Conservation (phyloP, 2,329 filamentous ascomycete species). For the Calycina herbarum region DNA sequence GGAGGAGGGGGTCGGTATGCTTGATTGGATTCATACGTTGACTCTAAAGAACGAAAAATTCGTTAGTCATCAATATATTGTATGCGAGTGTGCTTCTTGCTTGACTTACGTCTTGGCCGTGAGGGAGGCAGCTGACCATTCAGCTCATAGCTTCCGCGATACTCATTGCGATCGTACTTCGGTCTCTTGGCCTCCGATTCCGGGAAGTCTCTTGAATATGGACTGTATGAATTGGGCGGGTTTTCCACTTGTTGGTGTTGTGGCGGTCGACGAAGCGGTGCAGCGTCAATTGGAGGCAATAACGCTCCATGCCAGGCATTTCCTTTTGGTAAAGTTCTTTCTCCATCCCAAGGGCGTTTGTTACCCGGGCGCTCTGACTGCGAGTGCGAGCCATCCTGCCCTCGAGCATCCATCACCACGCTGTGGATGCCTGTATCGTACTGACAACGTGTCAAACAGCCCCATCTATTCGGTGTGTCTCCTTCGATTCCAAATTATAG, state of each 20-base stretch:
- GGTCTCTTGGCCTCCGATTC: slow-evolving; percentile 25
- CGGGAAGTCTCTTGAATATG: slow-evolving; percentile 23
- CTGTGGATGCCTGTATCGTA: slow-evolving; percentile 30
- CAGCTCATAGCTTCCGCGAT: slow-evolving; percentile 23
- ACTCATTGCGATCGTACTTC: slow-evolving; percentile 29
- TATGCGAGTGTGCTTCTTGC: background rate
- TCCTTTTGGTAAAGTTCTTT: slow-evolving; percentile 18
- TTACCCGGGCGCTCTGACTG: slow-evolving; percentile 30
- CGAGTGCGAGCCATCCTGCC: slow-evolving; percentile 32
- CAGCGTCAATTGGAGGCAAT: slow-evolving; percentile 33
- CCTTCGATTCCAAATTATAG: slow-evolving; percentile 8
- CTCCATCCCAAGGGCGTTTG: slow-evolving; percentile 36
- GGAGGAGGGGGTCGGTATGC: slow-evolving; percentile 18
- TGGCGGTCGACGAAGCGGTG: slow-evolving; percentile 21
- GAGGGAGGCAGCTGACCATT: slow-evolving; percentile 22
- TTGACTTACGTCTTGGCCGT: slow-evolving; percentile 24
- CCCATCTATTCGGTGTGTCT: slow-evolving; percentile 40
- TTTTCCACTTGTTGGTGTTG: slow-evolving; percentile 17
- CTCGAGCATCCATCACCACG: slow-evolving; percentile 36
- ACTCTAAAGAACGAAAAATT: slow-evolving; percentile 18
- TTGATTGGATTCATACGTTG: slow-evolving; percentile 21
- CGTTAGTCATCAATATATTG: slow-evolving; percentile 22
- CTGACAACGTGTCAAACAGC: slow-evolving; percentile 23
- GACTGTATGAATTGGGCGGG: slow-evolving; percentile 16
- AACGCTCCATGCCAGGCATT: slow-evolving; percentile 25